Evolutionary conservation across 305 asterid genomes (phyloP), one percentile per base, ranked within the genome.

Genomic region (Coffea humblotiana): DNA sequence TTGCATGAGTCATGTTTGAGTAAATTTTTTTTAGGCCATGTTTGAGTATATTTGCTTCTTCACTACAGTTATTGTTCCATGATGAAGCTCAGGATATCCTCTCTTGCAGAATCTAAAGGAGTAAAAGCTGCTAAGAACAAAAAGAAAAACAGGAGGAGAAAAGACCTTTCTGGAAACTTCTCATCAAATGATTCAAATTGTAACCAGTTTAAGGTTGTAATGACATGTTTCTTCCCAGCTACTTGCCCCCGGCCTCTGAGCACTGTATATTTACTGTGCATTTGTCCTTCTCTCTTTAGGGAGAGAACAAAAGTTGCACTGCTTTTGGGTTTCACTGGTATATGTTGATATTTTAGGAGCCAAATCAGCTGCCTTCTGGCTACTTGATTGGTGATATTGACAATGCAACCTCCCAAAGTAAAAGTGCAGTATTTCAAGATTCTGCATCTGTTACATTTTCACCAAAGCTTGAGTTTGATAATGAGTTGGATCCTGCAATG

Each of bases 401-500:
- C 52, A 58, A 63, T 73, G 72, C 63, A 61, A 54, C 86, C 43
- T 82, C 86, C 74, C 78, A 83, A 54, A 83, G 87, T 80, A 82
- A 72, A 81, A 70, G 35, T 70, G 79, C 83, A 52, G 58, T 61
- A 69, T 80, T 60, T 54, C 81, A 78, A 76, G 80, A 75, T 76
- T 71, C 84, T 14, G 58, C 84, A 74, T 82, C 88, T 78, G 79
- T 48, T 71, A 65, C 63, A 23, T 75, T 84, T 77, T 77, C 89
- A 74, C 68, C 85, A 58, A 79, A 88, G 77, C 79, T 74, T 48
- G 87, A 84, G 77, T 84, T 84, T 72, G 88, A 84, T 43, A 89
- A 88, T 78, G 91, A 86, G 79, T 78, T 88, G 72, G 91, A 88
- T 80, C 91, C 91, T 52, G 89, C 84, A 75, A 84, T 84, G 85